These are phyloP conservation scores for Bipolaris bicolor DNA, from an alignment of 2,329 filamentous ascomycete genomes.

Conservation along the genomic window DNA sequence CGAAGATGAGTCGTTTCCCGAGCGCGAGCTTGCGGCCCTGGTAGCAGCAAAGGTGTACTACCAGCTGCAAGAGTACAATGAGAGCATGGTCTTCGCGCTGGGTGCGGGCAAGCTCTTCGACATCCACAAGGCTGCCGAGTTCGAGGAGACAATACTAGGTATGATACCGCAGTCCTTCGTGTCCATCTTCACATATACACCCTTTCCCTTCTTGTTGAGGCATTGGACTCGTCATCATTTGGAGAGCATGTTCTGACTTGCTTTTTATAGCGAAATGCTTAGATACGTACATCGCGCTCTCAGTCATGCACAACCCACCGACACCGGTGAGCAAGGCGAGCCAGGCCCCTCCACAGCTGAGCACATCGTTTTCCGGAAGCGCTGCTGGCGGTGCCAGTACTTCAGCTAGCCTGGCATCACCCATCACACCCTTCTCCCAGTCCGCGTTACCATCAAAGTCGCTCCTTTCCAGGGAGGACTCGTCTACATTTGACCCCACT, in stretches of 20 bases:
- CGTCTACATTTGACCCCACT: conserved; percentile 64
- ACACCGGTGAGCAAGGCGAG: conserved; percentile 56
- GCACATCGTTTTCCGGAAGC: conserved; percentile 76
- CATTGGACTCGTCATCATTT: background rate
- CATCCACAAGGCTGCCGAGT: conserved; percentile 88
- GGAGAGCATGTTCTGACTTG: conserved; percentile 21
- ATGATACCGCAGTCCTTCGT: conserved; percentile 36
- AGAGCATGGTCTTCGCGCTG: conserved; percentile 98
- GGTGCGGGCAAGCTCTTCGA: conserved; percentile 95
- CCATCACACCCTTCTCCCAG: conserved; percentile 94
- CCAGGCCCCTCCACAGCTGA: conserved; percentile 69
- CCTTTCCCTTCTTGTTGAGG: background rate
- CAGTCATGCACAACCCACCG: conserved; percentile 64
- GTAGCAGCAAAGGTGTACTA: conserved; percentile 99
- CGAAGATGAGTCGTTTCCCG: conserved; percentile 92
- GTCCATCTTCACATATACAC: background rate
- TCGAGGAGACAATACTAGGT: conserved; percentile 97
- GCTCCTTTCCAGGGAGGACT: conserved; percentile 82
- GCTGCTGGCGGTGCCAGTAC: conserved; percentile 69
- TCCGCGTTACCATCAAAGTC: conserved; percentile 93
- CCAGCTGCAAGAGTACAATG: conserved; percentile 97
- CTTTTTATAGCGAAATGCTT: conserved; percentile 77
- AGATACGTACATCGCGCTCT: conserved; percentile 92
- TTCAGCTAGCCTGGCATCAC: conserved; percentile 74
- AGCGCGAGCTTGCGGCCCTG: conserved; percentile 90